Percentiles rank a stretch among this genome's conserved stretches.
Conservation (phyloP, 192 early-diverging fungal genomes). For the Umbelopsis ramanniana region DNA sequence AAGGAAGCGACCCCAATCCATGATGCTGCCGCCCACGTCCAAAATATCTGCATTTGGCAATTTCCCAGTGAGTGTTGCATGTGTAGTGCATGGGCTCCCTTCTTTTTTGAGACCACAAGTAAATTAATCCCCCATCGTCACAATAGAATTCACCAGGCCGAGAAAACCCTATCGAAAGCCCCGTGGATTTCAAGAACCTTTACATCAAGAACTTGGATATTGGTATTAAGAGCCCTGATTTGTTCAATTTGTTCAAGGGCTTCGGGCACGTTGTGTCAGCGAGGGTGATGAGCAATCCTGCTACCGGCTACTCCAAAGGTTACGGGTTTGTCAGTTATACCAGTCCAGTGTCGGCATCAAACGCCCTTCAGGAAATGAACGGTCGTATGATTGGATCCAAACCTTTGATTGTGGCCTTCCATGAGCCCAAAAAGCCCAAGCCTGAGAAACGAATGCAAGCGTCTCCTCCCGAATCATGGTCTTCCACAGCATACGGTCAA, state of each 20-base stretch:
- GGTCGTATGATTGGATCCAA: constrained; percentile 78
- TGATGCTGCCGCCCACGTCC: constrained; percentile 19
- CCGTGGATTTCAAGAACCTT: constrained; percentile 72
- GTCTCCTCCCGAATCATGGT: not conserved
- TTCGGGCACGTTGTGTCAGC: constrained; percentile 90
- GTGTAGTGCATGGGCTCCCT: constrained; percentile 1
- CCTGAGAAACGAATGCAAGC: constrained; percentile 12
- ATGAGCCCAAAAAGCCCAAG: constrained; percentile 91
- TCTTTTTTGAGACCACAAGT: not conserved
- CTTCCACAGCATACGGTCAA: not conserved
- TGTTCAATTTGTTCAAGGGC: constrained; percentile 88
- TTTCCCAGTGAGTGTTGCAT: constrained; percentile 19
- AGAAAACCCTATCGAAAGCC: constrained; percentile 28
- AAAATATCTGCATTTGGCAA: not conserved
- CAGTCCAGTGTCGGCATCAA: constrained; percentile 85
- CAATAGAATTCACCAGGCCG: constrained; percentile 16
- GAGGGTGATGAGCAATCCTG: constrained; percentile 81
- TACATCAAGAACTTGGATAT: constrained; percentile 98
- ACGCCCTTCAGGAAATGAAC: constrained; percentile 91
- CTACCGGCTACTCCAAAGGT: constrained; percentile 77
- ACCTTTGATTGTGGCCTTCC: constrained; percentile 90
- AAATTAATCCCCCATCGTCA: not conserved
- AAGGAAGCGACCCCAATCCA: constrained; percentile 29
- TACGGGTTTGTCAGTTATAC: constrained; percentile 97
- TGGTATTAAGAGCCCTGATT: constrained; percentile 88